phyloP scores from a whole-genome alignment of 495 filamentous ascomycete genomes.

The Penicillium subrubescens region DNA sequence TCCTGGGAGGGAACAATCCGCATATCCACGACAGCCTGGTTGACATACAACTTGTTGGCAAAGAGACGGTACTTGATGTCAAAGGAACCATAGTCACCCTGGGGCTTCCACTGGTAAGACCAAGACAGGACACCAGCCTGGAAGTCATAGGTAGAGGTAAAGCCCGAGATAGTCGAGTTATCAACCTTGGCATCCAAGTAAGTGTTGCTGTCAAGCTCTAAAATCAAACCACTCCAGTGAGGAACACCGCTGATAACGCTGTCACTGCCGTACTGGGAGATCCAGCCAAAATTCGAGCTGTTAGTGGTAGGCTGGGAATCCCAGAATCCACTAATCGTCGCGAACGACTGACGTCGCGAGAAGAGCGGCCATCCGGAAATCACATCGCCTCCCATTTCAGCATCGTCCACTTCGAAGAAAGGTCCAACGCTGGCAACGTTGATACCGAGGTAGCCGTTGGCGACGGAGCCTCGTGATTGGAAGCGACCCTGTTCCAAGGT shows the following conservation, averaged over 20 bases:
- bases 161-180: conserved; percentile 59
- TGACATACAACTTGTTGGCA: conserved; percentile 62
- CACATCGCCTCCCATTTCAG: conserved; percentile 46
- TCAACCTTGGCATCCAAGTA: conserved; percentile 65
- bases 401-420: conserved; percentile 67
- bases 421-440: conserved; percentile 66
- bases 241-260: conserved; percentile 75
- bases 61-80: conserved; percentile 62
- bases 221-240: conserved; percentile 64
- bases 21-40: conserved; percentile 63
- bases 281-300: conserved; percentile 71
- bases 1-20: conserved; percentile 52
- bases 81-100: conserved; percentile 48
- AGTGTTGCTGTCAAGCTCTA: conserved; percentile 56
- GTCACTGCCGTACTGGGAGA: conserved; percentile 71
- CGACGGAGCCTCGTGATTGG: conserved; percentile 63
- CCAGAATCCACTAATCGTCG: conserved; percentile 75
- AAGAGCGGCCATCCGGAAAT: conserved; percentile 79
- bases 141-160: conserved; percentile 64
- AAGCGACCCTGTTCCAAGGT: conserved; percentile 61
- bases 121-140: conserved; percentile 64
- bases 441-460: conserved; percentile 64
- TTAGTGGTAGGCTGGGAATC: conserved; percentile 64
- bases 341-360: conserved; percentile 67
- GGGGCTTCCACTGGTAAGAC: conserved; percentile 68